Evolutionary conservation across 2,329 filamentous ascomycete species (phyloP).

Genomic region (Pestalotiopsis sp.): DNA sequence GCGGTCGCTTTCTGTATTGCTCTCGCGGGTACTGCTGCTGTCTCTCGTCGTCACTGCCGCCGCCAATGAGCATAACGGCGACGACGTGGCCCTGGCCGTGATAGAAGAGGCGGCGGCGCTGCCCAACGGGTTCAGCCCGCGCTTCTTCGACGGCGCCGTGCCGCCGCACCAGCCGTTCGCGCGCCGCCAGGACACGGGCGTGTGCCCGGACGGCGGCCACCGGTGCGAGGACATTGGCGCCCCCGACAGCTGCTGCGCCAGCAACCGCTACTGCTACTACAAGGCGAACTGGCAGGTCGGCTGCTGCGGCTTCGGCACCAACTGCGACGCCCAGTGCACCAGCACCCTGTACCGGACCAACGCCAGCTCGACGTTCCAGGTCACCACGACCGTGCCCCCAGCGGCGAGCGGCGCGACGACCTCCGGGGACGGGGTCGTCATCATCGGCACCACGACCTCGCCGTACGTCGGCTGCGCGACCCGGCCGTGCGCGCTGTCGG

Average conservation of each 20-base stretch:
- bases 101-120: not conserved
- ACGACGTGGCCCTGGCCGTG: not conserved
- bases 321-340: conserved; percentile 33
- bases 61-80: not conserved
- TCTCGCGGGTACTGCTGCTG: not conserved
- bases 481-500: conserved; percentile 28
- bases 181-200: conserved; percentile 1
- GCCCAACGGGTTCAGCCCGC: conserved; percentile 10
- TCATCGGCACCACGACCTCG: not conserved
- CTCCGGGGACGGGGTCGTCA: conserved; percentile 20
- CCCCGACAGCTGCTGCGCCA: conserved; percentile 24
- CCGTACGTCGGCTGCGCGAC: conserved; percentile 5
- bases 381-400: conserved; percentile 23
- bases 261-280: conserved; percentile 33
- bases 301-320: conserved; percentile 35
- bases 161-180: not conserved
- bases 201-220: conserved; percentile 5
- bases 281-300: conserved; percentile 20
- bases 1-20: not conserved
- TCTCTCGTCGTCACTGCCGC: not conserved
- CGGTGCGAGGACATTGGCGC: conserved; percentile 12
- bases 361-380: conserved; percentile 20
- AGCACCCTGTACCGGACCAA: conserved; percentile 30
- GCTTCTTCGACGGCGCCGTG: conserved; percentile 5
- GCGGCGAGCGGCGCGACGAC: conserved; percentile 24